Evolutionary conservation across 768 basidiomycete genomes (phyloP), one percentile per base, ranked within the genome.

Genomic region (Lanmaoa rubissima): DNA sequence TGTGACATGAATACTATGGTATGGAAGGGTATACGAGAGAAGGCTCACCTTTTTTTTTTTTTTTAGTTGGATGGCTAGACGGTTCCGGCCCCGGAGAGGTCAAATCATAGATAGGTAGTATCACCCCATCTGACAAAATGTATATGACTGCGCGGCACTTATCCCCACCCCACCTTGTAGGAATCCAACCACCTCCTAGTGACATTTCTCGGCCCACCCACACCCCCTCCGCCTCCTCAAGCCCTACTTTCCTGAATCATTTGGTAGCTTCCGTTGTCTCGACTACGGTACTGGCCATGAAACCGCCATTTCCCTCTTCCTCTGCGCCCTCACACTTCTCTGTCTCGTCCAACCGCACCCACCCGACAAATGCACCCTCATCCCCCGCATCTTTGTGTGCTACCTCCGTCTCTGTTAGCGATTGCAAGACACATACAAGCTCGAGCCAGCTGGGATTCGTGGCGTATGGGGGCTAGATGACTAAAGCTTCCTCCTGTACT

Each of bases 241-340:
- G 36, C 92, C 94, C 1, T 90, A 96, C 61, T 72, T 98, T 32
- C 64, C 89, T 51, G 78, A 84, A 4, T 88, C 94, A 1, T 98
- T 98, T 70, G 97, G 97, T 9, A 94, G 90, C 5, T 89, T 92
- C 65, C 80, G 82, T 13, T 84, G 97, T 53, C 85, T 98, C 75
- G 97, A 99, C 77, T 98, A 98, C 68, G 96, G 97, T 1, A 94
- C 92, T 4, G 97, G 97, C 1, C 97, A 99, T 65, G 97, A 98
- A 76, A 82, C 92, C 0, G 87, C 90, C 0, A 97, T 97, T 67
- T 83, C 82, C 8, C 74, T 95, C 16, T 89, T 92, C 57, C 78
- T 98, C 9, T 77, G 90, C 13, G 82, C 81, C 59, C 78, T 93
- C 52, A 78, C 83, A n/a, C 82, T 92, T 36, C 70, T 86, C 32